Percentiles rank a stretch among this genome's conserved stretches.
Evolutionary conservation across 2,329 filamentous ascomycete species (phyloP).

Genomic region (Cladosporium sp.): DNA sequence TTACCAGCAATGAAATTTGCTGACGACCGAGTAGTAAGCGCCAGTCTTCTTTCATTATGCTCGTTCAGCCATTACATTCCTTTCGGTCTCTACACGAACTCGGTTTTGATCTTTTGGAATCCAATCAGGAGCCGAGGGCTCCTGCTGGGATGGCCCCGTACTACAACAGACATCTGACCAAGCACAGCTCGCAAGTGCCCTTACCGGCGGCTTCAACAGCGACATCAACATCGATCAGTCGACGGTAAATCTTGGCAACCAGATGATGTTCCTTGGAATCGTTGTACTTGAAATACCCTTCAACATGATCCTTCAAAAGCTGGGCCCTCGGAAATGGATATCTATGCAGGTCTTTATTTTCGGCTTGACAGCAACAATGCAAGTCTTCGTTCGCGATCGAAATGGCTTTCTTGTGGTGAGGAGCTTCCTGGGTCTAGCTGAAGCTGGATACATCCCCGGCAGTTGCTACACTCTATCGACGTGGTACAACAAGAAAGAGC

Average conservation of each 20-base stretch:
- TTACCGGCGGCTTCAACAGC: constrained; percentile 45
- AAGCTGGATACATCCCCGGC: constrained; percentile 25
- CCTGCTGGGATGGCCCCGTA: too few species aligned
- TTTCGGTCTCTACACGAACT: too few species aligned
- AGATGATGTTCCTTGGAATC: constrained; percentile 50
- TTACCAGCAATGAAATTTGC: too few species aligned
- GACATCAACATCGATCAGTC: constrained; percentile 42
- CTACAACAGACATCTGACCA: too few species aligned
- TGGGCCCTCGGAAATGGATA: constrained; percentile 40
- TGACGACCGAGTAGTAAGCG: too few species aligned
- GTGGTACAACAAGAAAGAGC: constrained; percentile 3
- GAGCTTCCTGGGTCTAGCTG: constrained; percentile 17
- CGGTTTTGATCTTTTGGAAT: too few species aligned
- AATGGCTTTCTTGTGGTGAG: constrained; percentile 21
- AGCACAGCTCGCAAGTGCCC: constrained; percentile 40
- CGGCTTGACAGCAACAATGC: constrained; percentile 40
- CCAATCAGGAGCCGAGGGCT: too few species aligned
- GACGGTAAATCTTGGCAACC: constrained; percentile 50
- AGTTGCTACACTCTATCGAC: constrained; percentile 39
- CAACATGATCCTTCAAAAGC: constrained; percentile 41
- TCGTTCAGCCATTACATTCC: too few species aligned
- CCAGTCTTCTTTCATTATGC: too few species aligned
- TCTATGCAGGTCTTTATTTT: constrained; percentile 46
- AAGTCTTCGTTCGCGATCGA: constrained; percentile 21
- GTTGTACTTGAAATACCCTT: constrained; percentile 50